A percentile compares a stretch with the other conserved stretches of the same genome.
These are phyloP conservation scores for Carpinus fangiana DNA, from an alignment of 306 rosid genomes.

Conservation along the genomic window DNA sequence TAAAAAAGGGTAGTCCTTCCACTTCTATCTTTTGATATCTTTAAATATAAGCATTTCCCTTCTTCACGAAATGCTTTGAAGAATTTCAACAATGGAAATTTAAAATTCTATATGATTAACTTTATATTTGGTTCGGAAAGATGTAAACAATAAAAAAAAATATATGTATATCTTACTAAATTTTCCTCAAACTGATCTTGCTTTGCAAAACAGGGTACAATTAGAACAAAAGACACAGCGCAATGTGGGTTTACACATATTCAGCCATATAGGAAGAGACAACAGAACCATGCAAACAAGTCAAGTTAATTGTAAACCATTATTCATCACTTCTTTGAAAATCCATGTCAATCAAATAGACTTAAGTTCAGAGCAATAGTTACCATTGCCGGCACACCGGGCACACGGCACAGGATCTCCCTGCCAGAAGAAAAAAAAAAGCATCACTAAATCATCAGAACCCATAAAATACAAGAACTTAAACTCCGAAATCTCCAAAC, in stretches of 20 bases:
- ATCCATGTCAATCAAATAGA: neutral
- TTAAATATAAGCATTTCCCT: too few relatives aligned
- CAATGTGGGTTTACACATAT: neutral
- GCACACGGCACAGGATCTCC: conserved; percentile 95
- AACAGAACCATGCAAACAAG: neutral
- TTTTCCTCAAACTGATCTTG: too few relatives aligned
- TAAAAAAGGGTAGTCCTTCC: too few relatives aligned
- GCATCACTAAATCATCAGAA: neutral
- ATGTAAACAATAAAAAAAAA: too few relatives aligned
- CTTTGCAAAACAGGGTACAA: neutral
- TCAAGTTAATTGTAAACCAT: neutral
- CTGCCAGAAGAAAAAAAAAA: conserved; percentile 45
- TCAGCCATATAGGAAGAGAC: neutral
- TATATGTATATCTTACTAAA: too few relatives aligned
- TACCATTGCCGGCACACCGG: conserved; percentile 96
- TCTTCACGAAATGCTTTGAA: too few relatives aligned
- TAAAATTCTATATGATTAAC: too few relatives aligned
- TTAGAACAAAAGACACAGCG: neutral
- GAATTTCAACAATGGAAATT: too few relatives aligned
- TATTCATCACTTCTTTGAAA: neutral
- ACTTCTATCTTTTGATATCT: too few relatives aligned
- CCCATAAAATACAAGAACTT: conserved; percentile 6
- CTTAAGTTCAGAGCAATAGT: conserved; percentile 21
- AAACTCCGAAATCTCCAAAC: neutral
- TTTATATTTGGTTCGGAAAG: too few relatives aligned